These are phyloP conservation scores for Populus nigra DNA, from an alignment of 345 rosid species.

Conservation along the genomic window DNA sequence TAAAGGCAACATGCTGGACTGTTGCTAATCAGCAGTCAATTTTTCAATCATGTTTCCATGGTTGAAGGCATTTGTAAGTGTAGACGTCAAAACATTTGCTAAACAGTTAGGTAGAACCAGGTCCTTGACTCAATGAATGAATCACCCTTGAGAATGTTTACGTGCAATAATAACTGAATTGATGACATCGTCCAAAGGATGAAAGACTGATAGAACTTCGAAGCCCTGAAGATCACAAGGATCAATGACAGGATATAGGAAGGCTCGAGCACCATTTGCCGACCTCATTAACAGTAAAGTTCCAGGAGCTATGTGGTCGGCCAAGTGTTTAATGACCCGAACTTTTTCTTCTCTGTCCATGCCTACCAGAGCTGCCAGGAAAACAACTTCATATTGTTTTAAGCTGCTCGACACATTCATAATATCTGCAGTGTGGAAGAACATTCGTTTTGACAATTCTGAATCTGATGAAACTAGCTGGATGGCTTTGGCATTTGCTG, in stretches of 20 bases:
- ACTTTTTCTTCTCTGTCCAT: constrained; percentile 23
- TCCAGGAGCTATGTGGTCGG: constrained; percentile 23
- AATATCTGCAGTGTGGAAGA: constrained; percentile 23
- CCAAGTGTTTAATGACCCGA: constrained; percentile 11
- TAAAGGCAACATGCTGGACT: not conserved
- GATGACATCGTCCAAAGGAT: constrained; percentile 24
- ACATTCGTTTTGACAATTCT: constrained; percentile 19
- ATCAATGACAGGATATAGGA: constrained; percentile 25
- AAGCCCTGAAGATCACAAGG: constrained; percentile 16
- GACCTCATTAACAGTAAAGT: constrained; percentile 18
- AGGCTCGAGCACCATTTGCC: constrained; percentile 24
- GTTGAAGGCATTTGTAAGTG: not conserved
- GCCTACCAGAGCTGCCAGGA: constrained; percentile 31
- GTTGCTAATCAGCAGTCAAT: constrained; percentile 4
- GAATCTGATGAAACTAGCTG: constrained; percentile 16
- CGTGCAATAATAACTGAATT: constrained; percentile 22
- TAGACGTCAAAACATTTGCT: constrained; percentile 2
- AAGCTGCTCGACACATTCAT: constrained; percentile 12
- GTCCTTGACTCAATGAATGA: not conserved
- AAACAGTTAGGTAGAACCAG: constrained; percentile 3
- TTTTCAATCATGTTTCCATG: not conserved
- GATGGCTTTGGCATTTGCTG: constrained; percentile 21
- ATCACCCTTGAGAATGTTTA: not conserved
- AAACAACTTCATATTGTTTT: constrained; percentile 9
- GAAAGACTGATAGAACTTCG: constrained; percentile 25